These are phyloP conservation scores for Colletotrichum somersetense DNA, from an alignment of 2,329 filamentous ascomycete species.

Conservation along the genomic window DNA sequence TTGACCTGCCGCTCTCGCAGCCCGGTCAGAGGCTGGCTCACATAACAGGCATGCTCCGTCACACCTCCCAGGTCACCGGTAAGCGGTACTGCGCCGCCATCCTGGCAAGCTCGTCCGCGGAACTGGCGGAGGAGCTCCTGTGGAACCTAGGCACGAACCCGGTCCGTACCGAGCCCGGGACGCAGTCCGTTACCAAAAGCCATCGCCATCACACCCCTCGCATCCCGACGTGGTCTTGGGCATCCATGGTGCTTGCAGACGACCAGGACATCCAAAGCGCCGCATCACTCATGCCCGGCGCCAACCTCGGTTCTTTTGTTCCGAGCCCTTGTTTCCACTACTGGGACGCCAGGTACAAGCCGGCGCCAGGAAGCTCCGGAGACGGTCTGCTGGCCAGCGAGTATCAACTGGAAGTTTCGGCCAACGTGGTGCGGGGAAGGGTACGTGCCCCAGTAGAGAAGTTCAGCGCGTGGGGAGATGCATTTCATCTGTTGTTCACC, in stretches of 20 bases:
- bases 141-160: not conserved
- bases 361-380: not conserved
- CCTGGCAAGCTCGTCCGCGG: not conserved
- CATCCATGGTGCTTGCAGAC: constrained; percentile 17
- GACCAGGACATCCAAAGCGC: not conserved
- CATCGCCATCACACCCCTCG: constrained; percentile 9
- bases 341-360: not conserved
- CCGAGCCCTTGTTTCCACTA: not conserved
- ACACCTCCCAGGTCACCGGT: not conserved
- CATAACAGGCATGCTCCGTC: constrained; percentile 3
- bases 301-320: not conserved
- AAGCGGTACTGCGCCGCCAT: not conserved
- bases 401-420: not conserved
- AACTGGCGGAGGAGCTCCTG: constrained; percentile 9
- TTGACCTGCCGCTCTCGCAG: not conserved
- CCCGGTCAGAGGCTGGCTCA: constrained; percentile 2
- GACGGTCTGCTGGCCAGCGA: not conserved
- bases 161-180: not conserved
- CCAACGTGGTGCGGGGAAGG: not conserved
- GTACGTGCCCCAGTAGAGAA: not conserved
- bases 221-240: constrained; percentile 33
- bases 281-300: not conserved
- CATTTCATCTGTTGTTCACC: not conserved
- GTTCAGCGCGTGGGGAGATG: fast-evolving
- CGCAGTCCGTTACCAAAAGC: not conserved